Percentiles rank a stretch among this genome's conserved stretches.
Conservation (phyloP, 2,329 filamentous ascomycete species). For the Fusarium kyushuense region DNA sequence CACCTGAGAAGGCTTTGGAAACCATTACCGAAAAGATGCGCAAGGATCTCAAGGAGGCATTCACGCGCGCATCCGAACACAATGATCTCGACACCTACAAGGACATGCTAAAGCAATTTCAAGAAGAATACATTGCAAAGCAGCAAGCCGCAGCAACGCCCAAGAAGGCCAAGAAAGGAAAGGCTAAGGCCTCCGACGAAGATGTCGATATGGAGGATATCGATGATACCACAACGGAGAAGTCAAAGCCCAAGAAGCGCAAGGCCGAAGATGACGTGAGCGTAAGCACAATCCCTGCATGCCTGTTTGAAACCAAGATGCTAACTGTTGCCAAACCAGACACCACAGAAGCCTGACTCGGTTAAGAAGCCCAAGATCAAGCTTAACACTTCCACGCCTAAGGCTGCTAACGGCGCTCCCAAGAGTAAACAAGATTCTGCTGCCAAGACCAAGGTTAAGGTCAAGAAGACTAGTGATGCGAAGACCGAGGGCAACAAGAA, state of each 20-base stretch:
- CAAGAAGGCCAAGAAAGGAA: conserved; percentile 59
- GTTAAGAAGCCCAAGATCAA: conserved; percentile 78
- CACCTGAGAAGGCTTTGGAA: conserved; percentile 76
- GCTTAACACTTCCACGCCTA: conserved; percentile 63
- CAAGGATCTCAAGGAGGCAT: conserved; percentile 83
- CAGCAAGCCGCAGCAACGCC: conserved; percentile 56
- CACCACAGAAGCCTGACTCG: conserved; percentile 69
- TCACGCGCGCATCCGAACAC: conserved; percentile 81
- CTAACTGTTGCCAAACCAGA: conserved; percentile 54
- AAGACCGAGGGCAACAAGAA: conserved; percentile 67
- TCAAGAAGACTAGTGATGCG: conserved; percentile 71
- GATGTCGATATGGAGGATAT: conserved; percentile 72
- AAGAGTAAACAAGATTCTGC: conserved; percentile 68
- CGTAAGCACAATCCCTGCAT: conserved; percentile 47
- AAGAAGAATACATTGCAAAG: conserved; percentile 70
- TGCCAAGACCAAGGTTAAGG: conserved; percentile 65
- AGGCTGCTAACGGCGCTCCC: conserved; percentile 35
- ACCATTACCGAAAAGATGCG: conserved; percentile 80
- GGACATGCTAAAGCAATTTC: conserved; percentile 76
- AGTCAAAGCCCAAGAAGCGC: conserved; percentile 80
- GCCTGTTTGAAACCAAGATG: not conserved
- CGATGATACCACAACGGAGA: conserved; percentile 65
- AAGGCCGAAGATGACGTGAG: conserved; percentile 85
- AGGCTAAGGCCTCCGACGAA: conserved; percentile 66
- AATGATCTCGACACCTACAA: conserved; percentile 88